Percentiles rank a stretch among this genome's conserved stretches.
These are phyloP conservation scores for Acidomyces sp. DNA, from an alignment of 495 filamentous ascomycete genomes.

Conservation along the genomic window DNA sequence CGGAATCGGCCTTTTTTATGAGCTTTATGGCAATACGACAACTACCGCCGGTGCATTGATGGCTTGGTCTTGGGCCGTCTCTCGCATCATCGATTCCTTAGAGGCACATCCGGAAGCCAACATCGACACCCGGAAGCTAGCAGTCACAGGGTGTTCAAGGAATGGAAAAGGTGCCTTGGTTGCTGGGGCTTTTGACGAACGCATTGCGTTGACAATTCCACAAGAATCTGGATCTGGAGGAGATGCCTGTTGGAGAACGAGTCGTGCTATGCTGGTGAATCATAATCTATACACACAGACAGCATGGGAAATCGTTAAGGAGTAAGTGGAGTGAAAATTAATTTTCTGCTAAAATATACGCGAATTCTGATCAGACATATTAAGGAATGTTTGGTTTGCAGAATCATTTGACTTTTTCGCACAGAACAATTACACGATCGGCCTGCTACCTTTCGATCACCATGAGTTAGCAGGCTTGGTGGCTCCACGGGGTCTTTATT, in stretches of 20 bases:
- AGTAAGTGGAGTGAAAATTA: no score
- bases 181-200: slow-evolving; percentile 35
- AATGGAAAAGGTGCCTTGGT: slow-evolving; percentile 41
- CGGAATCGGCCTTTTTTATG: slow-evolving; percentile 35
- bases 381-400: slow-evolving; percentile 37
- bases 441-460: slow-evolving; percentile 18
- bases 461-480: slow-evolving; percentile 18
- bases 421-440: slow-evolving; percentile 18
- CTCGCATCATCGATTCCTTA: slow-evolving; percentile 36
- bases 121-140: slow-evolving; percentile 30
- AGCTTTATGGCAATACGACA: slow-evolving; percentile 32
- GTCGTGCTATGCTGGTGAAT: slow-evolving; percentile 27
- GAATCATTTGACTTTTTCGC: slow-evolving; percentile 24
- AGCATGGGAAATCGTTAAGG: slow-evolving; percentile 32
- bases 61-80: slow-evolving; percentile 39
- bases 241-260: slow-evolving; percentile 36
- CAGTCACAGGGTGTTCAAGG: slow-evolving; percentile 38
- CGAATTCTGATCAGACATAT: no score
- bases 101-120: slow-evolving; percentile 28
- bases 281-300: slow-evolving; percentile 33
- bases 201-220: slow-evolving; percentile 35
- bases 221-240: slow-evolving; percentile 40
- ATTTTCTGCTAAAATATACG: no score
- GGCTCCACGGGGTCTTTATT: slow-evolving; percentile 17
- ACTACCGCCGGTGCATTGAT: slow-evolving; percentile 30